These are phyloP conservation scores for Castanea crenata DNA, from an alignment of 306 rosid species.

Conservation along the genomic window DNA sequence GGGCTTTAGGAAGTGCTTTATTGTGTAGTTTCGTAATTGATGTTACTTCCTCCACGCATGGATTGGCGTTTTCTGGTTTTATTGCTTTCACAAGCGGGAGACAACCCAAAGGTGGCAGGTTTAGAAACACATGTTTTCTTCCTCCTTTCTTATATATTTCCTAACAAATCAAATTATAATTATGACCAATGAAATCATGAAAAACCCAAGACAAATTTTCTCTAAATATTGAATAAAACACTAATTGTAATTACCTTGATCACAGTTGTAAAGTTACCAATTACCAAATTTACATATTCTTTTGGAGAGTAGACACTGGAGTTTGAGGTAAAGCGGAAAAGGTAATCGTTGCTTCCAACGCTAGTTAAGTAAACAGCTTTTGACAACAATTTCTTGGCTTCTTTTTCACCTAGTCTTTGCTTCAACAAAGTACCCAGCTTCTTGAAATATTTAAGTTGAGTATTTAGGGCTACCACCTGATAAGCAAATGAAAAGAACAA, in stretches of 20 bases:
- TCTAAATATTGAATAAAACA: background rate
- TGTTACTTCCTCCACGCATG: slow-evolving; percentile 17
- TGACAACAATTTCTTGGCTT: too few species aligned
- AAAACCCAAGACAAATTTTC: too few species aligned
- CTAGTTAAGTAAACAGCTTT: background rate
- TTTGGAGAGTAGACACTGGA: background rate
- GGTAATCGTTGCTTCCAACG: background rate
- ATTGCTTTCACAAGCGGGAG: slow-evolving; percentile 5
- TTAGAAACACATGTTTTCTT: slow-evolving; percentile 1
- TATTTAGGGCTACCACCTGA: too few species aligned
- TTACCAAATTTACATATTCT: background rate
- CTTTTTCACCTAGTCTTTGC: too few species aligned
- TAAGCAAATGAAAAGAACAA: background rate
- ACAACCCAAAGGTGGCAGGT: slow-evolving; percentile 25
- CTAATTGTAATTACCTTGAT: background rate
- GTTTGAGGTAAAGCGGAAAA: background rate
- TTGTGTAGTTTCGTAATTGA: slow-evolving; percentile 30
- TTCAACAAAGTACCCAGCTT: too few species aligned
- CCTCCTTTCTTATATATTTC: background rate
- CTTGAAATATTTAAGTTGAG: too few species aligned
- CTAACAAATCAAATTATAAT: background rate
- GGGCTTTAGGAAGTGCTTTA: slow-evolving; percentile 14
- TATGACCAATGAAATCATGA: too few species aligned
- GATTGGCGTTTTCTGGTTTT: slow-evolving; percentile 6
- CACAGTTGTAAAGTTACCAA: background rate